Percentiles rank a stretch among this genome's conserved stretches.
phyloP scores from a whole-genome alignment of 2,329 filamentous ascomycete species.

The Neurospora sp. region DNA sequence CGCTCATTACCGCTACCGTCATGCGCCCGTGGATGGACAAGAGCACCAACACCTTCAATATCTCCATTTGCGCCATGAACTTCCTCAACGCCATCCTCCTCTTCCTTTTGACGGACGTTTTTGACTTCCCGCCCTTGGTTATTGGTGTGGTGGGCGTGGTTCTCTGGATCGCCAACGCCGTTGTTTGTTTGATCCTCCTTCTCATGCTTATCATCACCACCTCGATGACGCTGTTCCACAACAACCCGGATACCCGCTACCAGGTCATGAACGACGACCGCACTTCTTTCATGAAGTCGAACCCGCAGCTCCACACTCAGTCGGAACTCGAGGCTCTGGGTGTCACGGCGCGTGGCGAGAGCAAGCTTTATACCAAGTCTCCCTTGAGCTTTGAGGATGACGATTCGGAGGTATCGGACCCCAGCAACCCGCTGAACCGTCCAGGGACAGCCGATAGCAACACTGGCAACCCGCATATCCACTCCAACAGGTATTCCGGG shows the following conservation, averaged over 20 bases:
- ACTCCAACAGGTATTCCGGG: not conserved
- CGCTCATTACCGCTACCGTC: slow-evolving; percentile 68
- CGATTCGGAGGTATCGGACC: not conserved
- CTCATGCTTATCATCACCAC: slow-evolving; percentile 73
- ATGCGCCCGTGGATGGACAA: slow-evolving; percentile 97
- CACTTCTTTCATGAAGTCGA: slow-evolving; percentile 95
- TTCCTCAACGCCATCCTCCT: slow-evolving; percentile 86
- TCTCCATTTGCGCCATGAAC: slow-evolving; percentile 80
- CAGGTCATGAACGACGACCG: slow-evolving; percentile 95
- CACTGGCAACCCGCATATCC: not conserved
- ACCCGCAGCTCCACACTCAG: slow-evolving; percentile 63
- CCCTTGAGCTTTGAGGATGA: not conserved
- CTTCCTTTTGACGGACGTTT: slow-evolving; percentile 78
- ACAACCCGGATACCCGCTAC: slow-evolving; percentile 91
- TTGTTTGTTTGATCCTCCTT: slow-evolving; percentile 71
- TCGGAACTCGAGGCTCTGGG: slow-evolving; percentile 87
- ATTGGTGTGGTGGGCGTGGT: slow-evolving; percentile 82
- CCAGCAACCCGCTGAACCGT: not conserved
- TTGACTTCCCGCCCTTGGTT: slow-evolving; percentile 72
- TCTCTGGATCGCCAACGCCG: slow-evolving; percentile 80
- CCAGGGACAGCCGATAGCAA: not conserved
- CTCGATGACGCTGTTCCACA: slow-evolving; percentile 58
- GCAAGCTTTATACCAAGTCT: not conserved
- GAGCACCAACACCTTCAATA: slow-evolving; percentile 95
- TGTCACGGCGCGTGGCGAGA: slow-evolving; percentile 75